Conservation (phyloP, 1,139 yeast genomes). For the Zygosaccharomyces pseudobailii region DNA sequence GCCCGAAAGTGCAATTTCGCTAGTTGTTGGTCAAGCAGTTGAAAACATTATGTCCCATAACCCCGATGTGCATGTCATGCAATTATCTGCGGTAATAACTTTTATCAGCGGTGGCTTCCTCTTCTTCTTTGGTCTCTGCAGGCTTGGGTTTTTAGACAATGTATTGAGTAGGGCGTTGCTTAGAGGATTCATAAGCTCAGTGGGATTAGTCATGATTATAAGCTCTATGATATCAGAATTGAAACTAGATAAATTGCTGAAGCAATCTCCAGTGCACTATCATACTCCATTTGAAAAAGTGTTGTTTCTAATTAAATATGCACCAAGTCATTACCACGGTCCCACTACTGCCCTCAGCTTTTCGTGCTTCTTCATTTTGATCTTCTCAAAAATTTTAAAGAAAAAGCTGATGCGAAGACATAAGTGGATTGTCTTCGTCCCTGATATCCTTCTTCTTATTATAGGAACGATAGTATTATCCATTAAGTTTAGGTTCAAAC, state of each 20-base stretch:
- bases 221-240: slow-evolving; percentile 70
- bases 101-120: slow-evolving; percentile 73
- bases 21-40: slow-evolving; percentile 90
- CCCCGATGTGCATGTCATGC: slow-evolving; percentile 49
- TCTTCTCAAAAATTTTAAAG: slow-evolving; percentile 44
- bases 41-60: slow-evolving; percentile 56
- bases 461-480: slow-evolving; percentile 58
- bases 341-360: slow-evolving; percentile 53
- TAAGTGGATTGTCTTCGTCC: slow-evolving; percentile 46
- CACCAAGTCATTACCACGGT: slow-evolving; percentile 39
- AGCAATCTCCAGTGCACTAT: slow-evolving; percentile 47
- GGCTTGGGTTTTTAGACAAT: slow-evolving; percentile 86
- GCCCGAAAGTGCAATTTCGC: slow-evolving; percentile 90
- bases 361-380: slow-evolving; percentile 42
- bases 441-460: slow-evolving; percentile 80
- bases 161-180: slow-evolving; percentile 77
- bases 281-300: slow-evolving; percentile 77
- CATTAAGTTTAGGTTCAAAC: slow-evolving; percentile 48
- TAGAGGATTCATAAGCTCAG: slow-evolving; percentile 87
- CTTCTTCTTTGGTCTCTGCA: slow-evolving; percentile 69
- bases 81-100: slow-evolving; percentile 67
- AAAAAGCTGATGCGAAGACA: slow-evolving; percentile 33
- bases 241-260: slow-evolving; percentile 48
- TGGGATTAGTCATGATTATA: slow-evolving; percentile 85
- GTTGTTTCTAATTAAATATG: slow-evolving; percentile 48